Evolutionary conservation across 2,329 filamentous ascomycete species (phyloP), one percentile per base, ranked within the genome.

Genomic region (Fusarium protoensiforme): DNA sequence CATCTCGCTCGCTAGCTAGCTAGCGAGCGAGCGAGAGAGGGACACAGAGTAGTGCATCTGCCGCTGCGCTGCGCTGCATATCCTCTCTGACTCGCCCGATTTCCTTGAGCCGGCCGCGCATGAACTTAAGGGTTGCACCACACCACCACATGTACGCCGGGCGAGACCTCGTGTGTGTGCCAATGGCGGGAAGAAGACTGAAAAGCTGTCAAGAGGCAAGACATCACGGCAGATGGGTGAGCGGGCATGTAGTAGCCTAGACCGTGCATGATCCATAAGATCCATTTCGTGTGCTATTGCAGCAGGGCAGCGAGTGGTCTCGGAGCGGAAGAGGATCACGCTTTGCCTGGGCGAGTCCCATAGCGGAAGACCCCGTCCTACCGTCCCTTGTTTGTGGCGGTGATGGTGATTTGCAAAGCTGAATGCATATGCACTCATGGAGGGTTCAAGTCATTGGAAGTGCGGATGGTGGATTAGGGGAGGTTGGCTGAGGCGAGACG

Each of bases 251-350:
- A 70, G 65, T 27, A 70, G 65, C 64, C 61, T 61, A 72, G 69
- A 43, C 48, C 53, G 62, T 73, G 71, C 71, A 73, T 73, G 71
- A 73, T 73, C 71, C 71, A 74, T 74, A 74, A 51, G 68, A 72
- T 46, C 41, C 41, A 46, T 72, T 73, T 22, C 27, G 43, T 60
- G 72, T 72, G 61, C 46, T 65, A 24, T 54, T 54, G 41, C 54
- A 60, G 39, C 39, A 48, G 43, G 51, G 51, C 51, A 54, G 33
- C 43, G 43, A 48, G 46, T 51, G 46, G 46, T 31, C 46, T 51
- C 27, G 46, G 24, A 27, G 24, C 9, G 24, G 43, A 48, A n/a
- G 16, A 51, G 46, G 46, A 51, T 51, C 46, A 51, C 46, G 9
- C 46, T 51, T 51, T 36, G 11, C 46, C 46, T 51, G 24, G 46